Base-by-base conservation (phyloP, 2,329 filamentous ascomycete genomes). In the Pseudomassariella vexata region DNA sequence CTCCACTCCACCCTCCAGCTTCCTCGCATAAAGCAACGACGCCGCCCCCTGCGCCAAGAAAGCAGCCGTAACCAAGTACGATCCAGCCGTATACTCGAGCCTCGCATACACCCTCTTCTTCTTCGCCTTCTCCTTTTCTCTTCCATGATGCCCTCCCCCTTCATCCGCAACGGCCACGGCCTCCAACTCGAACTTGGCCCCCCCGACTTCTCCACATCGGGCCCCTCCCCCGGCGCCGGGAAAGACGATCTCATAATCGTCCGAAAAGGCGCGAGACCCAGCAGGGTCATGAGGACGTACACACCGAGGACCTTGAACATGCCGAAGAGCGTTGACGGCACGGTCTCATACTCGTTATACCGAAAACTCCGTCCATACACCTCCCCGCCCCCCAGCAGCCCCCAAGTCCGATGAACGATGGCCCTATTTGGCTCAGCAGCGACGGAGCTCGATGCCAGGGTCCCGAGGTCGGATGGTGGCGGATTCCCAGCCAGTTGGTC, bases 321-420 rank as follows among this genome's bases (percentile, higher is more conserved):
- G 4, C 39, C 44, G 8, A 16, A 28, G 0, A 30, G 15, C 3
- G 26, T 31, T 9, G 44, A 48, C 4, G 37, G 31, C 8, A 26
- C 40, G 18, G 32, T 36, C 8, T 36, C 31, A 17, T 44, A 47
- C 29, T 47, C 45, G 30, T 38, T 44, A 21, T 38, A 48, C 17
- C 32, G 31, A 29, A 48, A 47, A 11, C 30, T 37, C 19, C 39
- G 29, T 2, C 44, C 42, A 26, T 45, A 48, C 5, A 20, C 30
- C 7, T 36, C 25, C 11, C 27, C 29, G 6, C 39, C 38, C 16
- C 19, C 32, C 15, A 44, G 36, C n/a, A 48, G 31, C 7, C 42
- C 42, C 44, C 46, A 47, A 2, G 46, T 44, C 15, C 39, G 38
- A 17, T 46, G 39, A n/a, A 46, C 37, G 14, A 47, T 25, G 11